Evolutionary conservation across 2,329 filamentous ascomycete species (phyloP), one percentile per base, ranked within the genome.

Genomic region (Ascochyta koolunga): DNA sequence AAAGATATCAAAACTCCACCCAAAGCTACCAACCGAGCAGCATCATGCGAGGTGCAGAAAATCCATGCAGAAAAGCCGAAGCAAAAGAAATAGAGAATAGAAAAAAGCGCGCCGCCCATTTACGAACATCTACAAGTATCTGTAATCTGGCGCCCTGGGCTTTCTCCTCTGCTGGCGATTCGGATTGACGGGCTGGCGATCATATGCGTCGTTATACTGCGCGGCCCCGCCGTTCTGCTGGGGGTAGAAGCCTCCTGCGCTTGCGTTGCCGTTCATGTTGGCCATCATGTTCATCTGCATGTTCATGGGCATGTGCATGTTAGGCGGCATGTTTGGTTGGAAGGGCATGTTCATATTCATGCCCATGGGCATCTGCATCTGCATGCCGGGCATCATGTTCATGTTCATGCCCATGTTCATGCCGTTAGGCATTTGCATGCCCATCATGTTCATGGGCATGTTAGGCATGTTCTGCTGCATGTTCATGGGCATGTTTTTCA

Each of bases 161-260:
- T 91, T 83, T 61, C 89, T 86, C 66, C 91, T 88, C 66, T 89
- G 85, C 69, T 92, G 91, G 74, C 95, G 86, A 71, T 96, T 90
- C 2, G 93, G 93, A 71, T 99, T 99, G 58, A 98, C 90, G 0
- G 95, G 95, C 74, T 96, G 93, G 53, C 95, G 86, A 74, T 98
- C 96, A 77, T 99, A 99, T 6, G 95, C 90, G 53, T 96, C 92
- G 24, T 62, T 62, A 19, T 50, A 59, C 49, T 76, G 75, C 15
- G 31, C 15, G 7, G 60, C 63, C 37, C 70, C 70, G 11, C 67
- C 38, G 27, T 54, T 48, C 9, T 58, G 40, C 29, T 29, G 27
- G 11, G 11, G 11, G 27, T 29, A 29, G 11, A 29, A 29, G 11
- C 11, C 27, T 29, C 27, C 27, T 13, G 22, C 3, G 27, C 27